Base-by-base conservation (phyloP, 306 rosid genomes). In the Cicer chorassanicum region DNA sequence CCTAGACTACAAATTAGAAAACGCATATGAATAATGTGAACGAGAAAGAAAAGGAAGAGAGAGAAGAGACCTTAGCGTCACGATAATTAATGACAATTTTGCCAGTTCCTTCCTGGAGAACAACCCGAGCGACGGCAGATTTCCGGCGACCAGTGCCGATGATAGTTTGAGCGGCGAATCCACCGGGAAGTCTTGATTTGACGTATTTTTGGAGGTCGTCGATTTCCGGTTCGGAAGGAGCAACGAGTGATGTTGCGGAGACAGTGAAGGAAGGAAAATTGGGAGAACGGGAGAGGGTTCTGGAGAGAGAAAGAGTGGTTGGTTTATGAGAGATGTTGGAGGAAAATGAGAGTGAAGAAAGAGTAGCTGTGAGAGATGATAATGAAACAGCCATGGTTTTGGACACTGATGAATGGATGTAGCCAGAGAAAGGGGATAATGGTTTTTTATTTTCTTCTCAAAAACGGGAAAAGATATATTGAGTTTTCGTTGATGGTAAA, bases 61-160 rank as follows among this genome's bases (percentile, higher is more conserved):
- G 13, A 29, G 16, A 56, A 12, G 2, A 45, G 11, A 93, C 98
- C 98, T 87, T 86, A 62, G 97, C 96, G 48, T 94, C 95, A 8
- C 97, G 98, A 74, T 87, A 94, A 80, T 94, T 94, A 78, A 94
- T 90, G 24, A 94, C 79, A 56, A 94, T 80, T 80, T 90, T 91
- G 10, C 97, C 97, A n/a, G 86, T 84, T 78, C 99, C 96, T 87
- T 92, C 99, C 56, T 85, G 89, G 21, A 90, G 89, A 63, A 94
- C 99, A 80, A 91, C 98, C 40, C 98, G 91, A 68, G 97, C 97
- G 68, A 86, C 78, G 57, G 96, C 97, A 64, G 81, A 45, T 71
- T 93, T 93, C 14, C 98, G 83, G 39, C 98, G 96, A 77, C 98
- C 98, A 1, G 97, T 94, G 18, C 91, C 98, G 14, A 90, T 57